Percentiles rank a stretch among this genome's conserved stretches.
phyloP scores from a whole-genome alignment of 2,329 filamentous ascomycete species.

The Gaeumannomyces sp. region DNA sequence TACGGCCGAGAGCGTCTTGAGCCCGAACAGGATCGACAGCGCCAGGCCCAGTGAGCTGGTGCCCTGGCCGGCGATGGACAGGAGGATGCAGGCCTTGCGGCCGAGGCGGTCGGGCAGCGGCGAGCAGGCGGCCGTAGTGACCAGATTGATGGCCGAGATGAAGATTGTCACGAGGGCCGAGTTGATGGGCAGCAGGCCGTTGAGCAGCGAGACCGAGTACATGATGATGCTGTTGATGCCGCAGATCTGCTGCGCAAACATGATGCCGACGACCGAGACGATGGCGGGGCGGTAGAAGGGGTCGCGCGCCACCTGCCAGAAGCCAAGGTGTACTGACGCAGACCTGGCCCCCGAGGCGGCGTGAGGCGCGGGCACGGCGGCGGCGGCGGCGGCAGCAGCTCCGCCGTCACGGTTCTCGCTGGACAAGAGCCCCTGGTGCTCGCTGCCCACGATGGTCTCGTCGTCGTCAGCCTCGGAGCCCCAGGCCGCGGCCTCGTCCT shows the following conservation, averaged over 20 bases:
- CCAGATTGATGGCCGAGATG: constrained; percentile 79
- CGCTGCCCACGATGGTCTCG: constrained; percentile 32
- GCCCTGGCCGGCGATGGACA: constrained; percentile 82
- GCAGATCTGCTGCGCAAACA: constrained; percentile 88
- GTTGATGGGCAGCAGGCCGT: constrained; percentile 71
- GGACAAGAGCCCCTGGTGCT: constrained; percentile 65
- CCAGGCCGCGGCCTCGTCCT: constrained; percentile 65
- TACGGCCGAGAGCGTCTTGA: constrained; percentile 72
- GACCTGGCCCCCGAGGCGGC: constrained; percentile 18
- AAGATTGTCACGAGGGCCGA: constrained; percentile 80
- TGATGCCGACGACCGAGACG: constrained; percentile 79
- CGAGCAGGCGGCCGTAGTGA: constrained; percentile 74
- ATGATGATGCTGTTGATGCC: constrained; percentile 97
- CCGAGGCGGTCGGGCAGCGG: constrained; percentile 83
- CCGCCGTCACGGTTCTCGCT: constrained; percentile 21
- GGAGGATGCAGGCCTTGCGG: constrained; percentile 75
- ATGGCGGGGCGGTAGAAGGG: constrained; percentile 66
- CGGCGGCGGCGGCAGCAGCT: background rate
- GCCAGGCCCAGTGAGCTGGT: constrained; percentile 70
- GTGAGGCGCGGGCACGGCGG: constrained; percentile 18
- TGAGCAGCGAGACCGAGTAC: constrained; percentile 90
- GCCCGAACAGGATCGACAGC: constrained; percentile 66
- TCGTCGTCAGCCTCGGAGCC: constrained; percentile 28
- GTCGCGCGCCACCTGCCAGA: constrained; percentile 60
- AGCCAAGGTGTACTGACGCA: constrained; percentile 42